phyloP scores from a whole-genome alignment of 768 basidiomycete species.

The Termitomyces sp. region DNA sequence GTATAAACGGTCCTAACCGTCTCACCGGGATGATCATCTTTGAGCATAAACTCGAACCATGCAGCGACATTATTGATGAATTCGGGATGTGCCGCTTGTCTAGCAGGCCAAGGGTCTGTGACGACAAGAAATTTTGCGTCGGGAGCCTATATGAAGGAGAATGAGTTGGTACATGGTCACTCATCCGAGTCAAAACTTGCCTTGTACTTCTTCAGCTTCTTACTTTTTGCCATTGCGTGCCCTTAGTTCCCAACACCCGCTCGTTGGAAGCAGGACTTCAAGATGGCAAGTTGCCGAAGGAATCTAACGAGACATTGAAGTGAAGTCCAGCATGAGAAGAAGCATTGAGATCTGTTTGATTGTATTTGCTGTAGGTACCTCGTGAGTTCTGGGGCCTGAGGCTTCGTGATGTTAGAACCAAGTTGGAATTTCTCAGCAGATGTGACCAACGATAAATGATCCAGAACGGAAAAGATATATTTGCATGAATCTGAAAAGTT shows the following conservation, averaged over 20 bases:
- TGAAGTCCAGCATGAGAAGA: conserved; percentile 4
- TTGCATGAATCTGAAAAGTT: too few relatives aligned
- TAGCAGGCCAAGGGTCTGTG: conserved; percentile 1
- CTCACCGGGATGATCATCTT: conserved; percentile 25
- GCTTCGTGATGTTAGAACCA: too few relatives aligned
- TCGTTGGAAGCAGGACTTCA: too few relatives aligned
- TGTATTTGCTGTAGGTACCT: neutral
- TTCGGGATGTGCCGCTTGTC: too few relatives aligned
- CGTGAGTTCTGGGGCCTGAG: neutral
- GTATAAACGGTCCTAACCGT: conserved; percentile 27
- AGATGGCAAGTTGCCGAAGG: too few relatives aligned
- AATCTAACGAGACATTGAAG: too few relatives aligned
- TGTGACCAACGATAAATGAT: too few relatives aligned
- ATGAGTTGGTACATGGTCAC: neutral
- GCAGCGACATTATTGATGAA: conserved; percentile 27
- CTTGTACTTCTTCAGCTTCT: neutral
- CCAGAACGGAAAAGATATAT: too few relatives aligned
- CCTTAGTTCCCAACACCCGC: too few relatives aligned
- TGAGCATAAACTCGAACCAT: conserved; percentile 37
- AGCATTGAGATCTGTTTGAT: neutral
- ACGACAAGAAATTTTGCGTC: conserved; percentile 25
- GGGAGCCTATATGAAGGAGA: conserved; percentile 9
- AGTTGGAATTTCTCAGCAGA: too few relatives aligned
- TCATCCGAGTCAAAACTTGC: neutral
- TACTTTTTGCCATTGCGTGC: too few relatives aligned